phyloP scores from a whole-genome alignment of 192 early-diverging fungal genomes.

The Podila minutissima region DNA sequence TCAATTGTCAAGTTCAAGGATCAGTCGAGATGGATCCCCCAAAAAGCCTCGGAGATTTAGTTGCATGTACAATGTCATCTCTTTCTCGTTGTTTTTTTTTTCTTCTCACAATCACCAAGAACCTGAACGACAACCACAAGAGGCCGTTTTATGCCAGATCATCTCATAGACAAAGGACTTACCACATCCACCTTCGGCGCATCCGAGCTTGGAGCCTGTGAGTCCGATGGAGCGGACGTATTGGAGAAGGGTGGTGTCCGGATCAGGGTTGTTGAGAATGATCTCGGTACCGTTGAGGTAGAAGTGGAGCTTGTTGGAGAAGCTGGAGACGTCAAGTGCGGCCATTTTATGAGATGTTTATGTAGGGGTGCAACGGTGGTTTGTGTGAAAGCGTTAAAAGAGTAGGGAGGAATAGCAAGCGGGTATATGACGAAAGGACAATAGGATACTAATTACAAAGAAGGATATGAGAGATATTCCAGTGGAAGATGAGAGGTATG shows the following conservation, averaged over 20 bases:
- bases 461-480: too few species aligned
- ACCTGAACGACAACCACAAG: constrained; percentile 18
- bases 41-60: constrained; percentile 15
- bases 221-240: constrained; percentile 72
- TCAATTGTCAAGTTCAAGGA: too few species aligned
- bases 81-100: too few species aligned
- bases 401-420: neutral
- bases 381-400: neutral
- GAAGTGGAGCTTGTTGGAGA: constrained; percentile 60
- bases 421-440: neutral
- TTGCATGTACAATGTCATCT: neutral
- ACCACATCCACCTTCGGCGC: constrained; percentile 81
- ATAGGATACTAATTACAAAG: constrained; percentile 1
- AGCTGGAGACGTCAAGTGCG: constrained; percentile 25
- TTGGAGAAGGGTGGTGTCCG: constrained; percentile 72
- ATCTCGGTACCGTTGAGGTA: constrained; percentile 70
- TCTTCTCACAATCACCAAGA: too few species aligned
- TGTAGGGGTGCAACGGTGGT: neutral
- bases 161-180: constrained; percentile 8
- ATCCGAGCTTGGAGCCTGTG: constrained; percentile 83
- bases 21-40: too few species aligned
- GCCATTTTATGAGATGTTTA: neutral
- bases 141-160: neutral
- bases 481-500: too few species aligned
- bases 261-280: constrained; percentile 64